Evolutionary conservation across 2,329 filamentous ascomycete genomes (phyloP).

Genomic region (Stemphylium lycopersici): DNA sequence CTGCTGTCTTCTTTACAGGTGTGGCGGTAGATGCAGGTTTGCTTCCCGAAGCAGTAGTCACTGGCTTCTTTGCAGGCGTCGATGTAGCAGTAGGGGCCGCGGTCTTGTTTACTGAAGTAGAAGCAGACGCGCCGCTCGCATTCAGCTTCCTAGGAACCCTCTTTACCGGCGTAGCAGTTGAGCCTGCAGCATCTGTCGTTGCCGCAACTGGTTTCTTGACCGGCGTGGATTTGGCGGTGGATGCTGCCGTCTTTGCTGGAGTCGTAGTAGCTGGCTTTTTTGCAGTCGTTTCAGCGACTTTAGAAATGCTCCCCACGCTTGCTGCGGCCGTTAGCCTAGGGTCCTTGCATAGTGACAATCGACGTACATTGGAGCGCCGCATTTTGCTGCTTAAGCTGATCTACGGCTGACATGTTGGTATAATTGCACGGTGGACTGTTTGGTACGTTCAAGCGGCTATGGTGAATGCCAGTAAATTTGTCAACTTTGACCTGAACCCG

Average conservation of each 20-base stretch:
- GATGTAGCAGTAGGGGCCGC: slow-evolving; percentile 15
- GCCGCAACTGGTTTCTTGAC: slow-evolving; percentile 23
- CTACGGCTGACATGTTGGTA: slow-evolving; percentile 41
- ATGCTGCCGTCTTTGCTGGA: slow-evolving; percentile 23
- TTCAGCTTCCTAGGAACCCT: slow-evolving; percentile 28
- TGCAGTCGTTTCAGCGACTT: slow-evolving; percentile 30
- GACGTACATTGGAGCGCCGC: slow-evolving; percentile 49
- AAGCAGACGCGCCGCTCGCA: slow-evolving; percentile 11
- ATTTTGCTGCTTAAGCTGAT: slow-evolving; percentile 52
- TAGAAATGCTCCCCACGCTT: slow-evolving; percentile 38
- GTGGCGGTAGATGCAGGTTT: slow-evolving; percentile 33
- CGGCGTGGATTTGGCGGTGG: slow-evolving; percentile 20
- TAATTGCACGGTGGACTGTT: neutral
- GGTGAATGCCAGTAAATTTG: neutral
- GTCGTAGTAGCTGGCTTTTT: slow-evolving; percentile 35
- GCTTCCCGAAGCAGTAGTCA: slow-evolving; percentile 18
- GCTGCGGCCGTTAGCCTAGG: slow-evolving; percentile 25
- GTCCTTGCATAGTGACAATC: neutral
- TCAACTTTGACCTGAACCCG: neutral
- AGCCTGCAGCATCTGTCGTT: slow-evolving; percentile 8
- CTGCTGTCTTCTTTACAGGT: slow-evolving; percentile 25
- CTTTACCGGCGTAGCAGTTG: slow-evolving; percentile 33
- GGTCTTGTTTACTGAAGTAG: slow-evolving; percentile 3
- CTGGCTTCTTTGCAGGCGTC: slow-evolving; percentile 11
- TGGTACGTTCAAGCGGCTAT: neutral